Evolutionary conservation across 2,329 filamentous ascomycete genomes (phyloP), one percentile per base, ranked within the genome.

Genomic region (Scytalidium lignicola): DNA sequence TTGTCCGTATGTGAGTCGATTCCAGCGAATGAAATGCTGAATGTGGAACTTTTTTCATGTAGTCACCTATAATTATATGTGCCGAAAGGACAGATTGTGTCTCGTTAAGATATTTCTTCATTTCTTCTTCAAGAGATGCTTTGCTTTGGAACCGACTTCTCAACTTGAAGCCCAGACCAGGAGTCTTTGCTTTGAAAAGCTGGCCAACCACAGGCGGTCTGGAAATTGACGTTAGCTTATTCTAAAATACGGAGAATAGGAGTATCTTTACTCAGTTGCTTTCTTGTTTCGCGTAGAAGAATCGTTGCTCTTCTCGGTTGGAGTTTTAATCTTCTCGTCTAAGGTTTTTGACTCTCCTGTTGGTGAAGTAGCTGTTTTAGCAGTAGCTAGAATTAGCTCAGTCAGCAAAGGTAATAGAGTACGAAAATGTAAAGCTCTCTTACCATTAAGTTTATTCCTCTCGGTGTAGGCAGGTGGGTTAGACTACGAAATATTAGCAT

Each of bases 21-120:
- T 63, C 60, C 1, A 63, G 43, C 26, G 56, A 55, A 47, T 63
- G 60, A 26, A 63, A 61, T 1, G 52, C 51, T 2, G 59, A 62
- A 37, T 63, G 60, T 2, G 60, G 61, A 15, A 63, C 49, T 19
- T 46, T 41, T 15, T 53, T 47, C 3, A 44, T n/a, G n/a, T 41
- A 37, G 12, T 41, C n/a, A 3, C 28, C 26, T 40, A 56, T 50
- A 17, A 63, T 52, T 17, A 62, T 41, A 26, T 53, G 59, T 1
- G 58, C 61, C n/a, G 51, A 20, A 18, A 63, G 54, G 15, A 49
- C 43, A 22, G 54, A 58, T 18, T 58, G 49, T 1, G 52, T 51
- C 26, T 55, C 48, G n/a, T 45, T 46, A 13, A 63, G 50, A 3
- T 44, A 44, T 39, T 48, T 47, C 13, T 51, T 53, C 53, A 63